phyloP scores from a whole-genome alignment of 2,329 filamentous ascomycete species.

The Sclerotinia glacialis region DNA sequence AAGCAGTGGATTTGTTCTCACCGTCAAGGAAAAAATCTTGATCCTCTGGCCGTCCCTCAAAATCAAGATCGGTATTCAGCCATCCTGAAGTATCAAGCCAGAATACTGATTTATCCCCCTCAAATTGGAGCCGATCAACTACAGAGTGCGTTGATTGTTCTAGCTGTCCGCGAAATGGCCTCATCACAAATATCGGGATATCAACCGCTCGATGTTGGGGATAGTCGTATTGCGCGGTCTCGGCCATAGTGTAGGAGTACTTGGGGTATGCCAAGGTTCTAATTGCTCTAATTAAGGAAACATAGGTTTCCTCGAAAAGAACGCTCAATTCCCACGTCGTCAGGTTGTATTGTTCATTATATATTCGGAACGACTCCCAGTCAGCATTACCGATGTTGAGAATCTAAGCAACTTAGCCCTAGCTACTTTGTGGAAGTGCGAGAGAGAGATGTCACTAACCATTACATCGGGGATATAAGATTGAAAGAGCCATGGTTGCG shows the following conservation, averaged over 20 bases:
- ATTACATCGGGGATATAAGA: slow-evolving; percentile 41
- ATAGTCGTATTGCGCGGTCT: slow-evolving; percentile 23
- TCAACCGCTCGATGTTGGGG: slow-evolving; percentile 30
- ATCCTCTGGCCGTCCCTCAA: slow-evolving; percentile 28
- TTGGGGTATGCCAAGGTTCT: slow-evolving; percentile 34
- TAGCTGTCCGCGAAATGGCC: slow-evolving; percentile 40
- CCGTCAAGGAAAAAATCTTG: slow-evolving; percentile 39
- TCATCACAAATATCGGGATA: slow-evolving; percentile 42
- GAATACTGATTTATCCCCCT: slow-evolving; percentile 41
- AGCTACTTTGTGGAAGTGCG: background rate
- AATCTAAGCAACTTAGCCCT: slow-evolving; percentile 29
- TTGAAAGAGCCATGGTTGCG: slow-evolving; percentile 40
- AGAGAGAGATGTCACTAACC: slow-evolving; percentile 24
- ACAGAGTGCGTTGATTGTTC: slow-evolving; percentile 40
- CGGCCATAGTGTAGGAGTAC: slow-evolving; percentile 23
- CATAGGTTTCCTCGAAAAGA: slow-evolving; percentile 40
- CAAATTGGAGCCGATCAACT: slow-evolving; percentile 38
- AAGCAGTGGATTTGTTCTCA: background rate
- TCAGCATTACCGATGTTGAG: slow-evolving; percentile 40
- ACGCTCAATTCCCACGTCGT: slow-evolving; percentile 36
- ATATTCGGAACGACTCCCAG: slow-evolving; percentile 36
- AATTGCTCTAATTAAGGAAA: slow-evolving; percentile 41
- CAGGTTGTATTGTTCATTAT: slow-evolving; percentile 38
- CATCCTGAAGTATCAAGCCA: slow-evolving; percentile 45
- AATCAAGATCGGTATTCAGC: slow-evolving; percentile 37